phyloP scores from a whole-genome alignment of 1,139 yeast genomes.

The Arxiozyma slooffiae region DNA sequence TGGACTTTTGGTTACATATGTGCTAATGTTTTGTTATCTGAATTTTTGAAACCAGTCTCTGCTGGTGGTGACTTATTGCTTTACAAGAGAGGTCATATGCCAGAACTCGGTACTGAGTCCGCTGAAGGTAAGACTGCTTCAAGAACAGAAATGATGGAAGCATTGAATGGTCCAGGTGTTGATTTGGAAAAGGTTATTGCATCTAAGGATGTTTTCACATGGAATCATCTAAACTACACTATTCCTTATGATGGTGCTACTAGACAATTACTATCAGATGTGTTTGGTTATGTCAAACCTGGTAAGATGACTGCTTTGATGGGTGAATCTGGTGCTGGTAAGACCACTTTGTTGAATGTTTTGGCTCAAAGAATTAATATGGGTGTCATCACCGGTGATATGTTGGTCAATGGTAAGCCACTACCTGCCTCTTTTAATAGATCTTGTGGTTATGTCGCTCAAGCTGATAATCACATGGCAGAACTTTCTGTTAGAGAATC shows the following conservation, averaged over 20 bases:
- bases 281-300: constrained; percentile 58
- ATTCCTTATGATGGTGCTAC: constrained; percentile 44
- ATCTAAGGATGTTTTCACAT: constrained; percentile 40
- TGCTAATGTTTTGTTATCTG: constrained; percentile 41
- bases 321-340: constrained; percentile 69
- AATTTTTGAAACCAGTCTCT: constrained; percentile 41
- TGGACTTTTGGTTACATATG: constrained; percentile 44
- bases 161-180: constrained; percentile 35
- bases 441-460: constrained; percentile 57
- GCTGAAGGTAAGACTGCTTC: constrained; percentile 37
- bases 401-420: constrained; percentile 50
- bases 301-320: constrained; percentile 55
- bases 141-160: constrained; percentile 37
- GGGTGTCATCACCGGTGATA: constrained; percentile 56
- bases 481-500: constrained; percentile 54
- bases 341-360: constrained; percentile 51
- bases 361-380: constrained; percentile 49
- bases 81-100: constrained; percentile 47
- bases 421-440: constrained; percentile 47
- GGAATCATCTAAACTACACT: constrained; percentile 45
- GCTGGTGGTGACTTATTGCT: constrained; percentile 52
- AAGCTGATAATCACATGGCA: constrained; percentile 53
- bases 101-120: constrained; percentile 34
- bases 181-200: constrained; percentile 33
- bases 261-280: constrained; percentile 42